Percentiles rank a stretch among this genome's conserved stretches.
phyloP scores from a whole-genome alignment of 1,139 yeast genomes.

The Lodderomyces theae region DNA sequence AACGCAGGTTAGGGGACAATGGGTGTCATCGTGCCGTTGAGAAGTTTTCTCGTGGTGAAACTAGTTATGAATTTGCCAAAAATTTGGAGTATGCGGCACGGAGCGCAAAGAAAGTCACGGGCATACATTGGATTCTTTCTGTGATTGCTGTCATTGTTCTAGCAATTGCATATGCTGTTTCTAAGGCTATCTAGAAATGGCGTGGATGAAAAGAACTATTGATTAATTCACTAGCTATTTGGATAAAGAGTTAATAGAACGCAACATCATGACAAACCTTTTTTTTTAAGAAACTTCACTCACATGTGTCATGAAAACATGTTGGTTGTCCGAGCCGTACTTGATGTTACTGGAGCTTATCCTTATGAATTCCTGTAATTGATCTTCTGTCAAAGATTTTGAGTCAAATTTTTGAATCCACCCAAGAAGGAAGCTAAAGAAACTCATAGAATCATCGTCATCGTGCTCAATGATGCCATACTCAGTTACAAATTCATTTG shows the following conservation, averaged over 20 bases:
- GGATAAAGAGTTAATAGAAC: too few relatives aligned
- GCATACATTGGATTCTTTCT: slow-evolving; percentile 3
- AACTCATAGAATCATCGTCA: not conserved
- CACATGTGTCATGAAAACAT: too few relatives aligned
- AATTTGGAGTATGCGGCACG: slow-evolving; percentile 17
- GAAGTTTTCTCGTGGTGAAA: slow-evolving; percentile 58
- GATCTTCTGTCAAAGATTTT: too few relatives aligned
- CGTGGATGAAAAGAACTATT: not conserved
- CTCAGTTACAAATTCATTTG: too few relatives aligned
- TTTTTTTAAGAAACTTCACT: too few relatives aligned
- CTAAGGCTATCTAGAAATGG: not conserved
- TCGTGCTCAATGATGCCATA: too few relatives aligned
- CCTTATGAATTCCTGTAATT: too few relatives aligned
- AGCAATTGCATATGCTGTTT: slow-evolving; percentile 3
- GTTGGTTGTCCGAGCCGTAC: too few relatives aligned
- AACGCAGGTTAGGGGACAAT: slow-evolving; percentile 38
- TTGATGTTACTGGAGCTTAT: too few relatives aligned
- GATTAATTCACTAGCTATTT: too few relatives aligned
- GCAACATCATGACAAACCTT: too few relatives aligned
- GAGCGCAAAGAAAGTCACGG: not conserved
- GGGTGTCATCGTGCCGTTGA: slow-evolving; percentile 53
- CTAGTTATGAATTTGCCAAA: slow-evolving; percentile 52
- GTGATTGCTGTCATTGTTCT: slow-evolving; percentile 3
- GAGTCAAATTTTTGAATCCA: too few relatives aligned
- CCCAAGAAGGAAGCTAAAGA: not conserved